A percentile compares a stretch with the other conserved stretches of the same genome.
phyloP scores from a whole-genome alignment of 805 yeast species.

The Kuraishia molischiana region DNA sequence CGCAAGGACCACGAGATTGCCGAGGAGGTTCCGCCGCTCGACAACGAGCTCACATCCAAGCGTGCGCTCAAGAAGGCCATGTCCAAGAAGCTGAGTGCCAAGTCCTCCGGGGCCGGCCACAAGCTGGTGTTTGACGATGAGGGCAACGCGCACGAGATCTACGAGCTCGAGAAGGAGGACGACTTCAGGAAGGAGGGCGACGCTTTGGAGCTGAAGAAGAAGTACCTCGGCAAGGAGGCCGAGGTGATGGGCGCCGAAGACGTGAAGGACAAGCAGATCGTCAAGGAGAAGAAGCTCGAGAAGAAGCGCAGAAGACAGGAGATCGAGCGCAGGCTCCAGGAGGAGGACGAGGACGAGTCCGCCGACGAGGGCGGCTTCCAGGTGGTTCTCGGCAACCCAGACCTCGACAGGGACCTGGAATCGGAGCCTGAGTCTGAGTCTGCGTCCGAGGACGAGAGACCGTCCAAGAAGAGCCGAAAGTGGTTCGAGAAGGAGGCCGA shows the following conservation, averaged over 20 bases:
- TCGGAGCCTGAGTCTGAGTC: too few species aligned
- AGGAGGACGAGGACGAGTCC: slow-evolving; percentile 26
- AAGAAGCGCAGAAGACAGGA: slow-evolving; percentile 87
- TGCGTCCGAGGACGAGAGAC: slow-evolving; percentile 21
- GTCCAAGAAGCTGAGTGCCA: slow-evolving; percentile 67
- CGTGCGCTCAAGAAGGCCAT: slow-evolving; percentile 79
- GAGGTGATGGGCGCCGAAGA: slow-evolving; percentile 66
- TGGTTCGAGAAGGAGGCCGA: slow-evolving; percentile 37
- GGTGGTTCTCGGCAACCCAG: slow-evolving; percentile 18
- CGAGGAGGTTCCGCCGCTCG: slow-evolving; percentile 57
- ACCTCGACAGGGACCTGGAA: slow-evolving; percentile 38
- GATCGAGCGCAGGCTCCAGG: slow-evolving; percentile 45
- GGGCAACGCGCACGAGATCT: slow-evolving; percentile 84
- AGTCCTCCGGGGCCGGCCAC: slow-evolving; percentile 57
- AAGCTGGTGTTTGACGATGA: slow-evolving; percentile 90
- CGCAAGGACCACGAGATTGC: slow-evolving; percentile 63
- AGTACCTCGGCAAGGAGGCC: slow-evolving; percentile 58
- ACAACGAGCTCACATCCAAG: slow-evolving; percentile 59
- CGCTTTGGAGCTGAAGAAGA: slow-evolving; percentile 56
- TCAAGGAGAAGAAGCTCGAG: slow-evolving; percentile 70
- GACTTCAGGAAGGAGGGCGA: slow-evolving; percentile 65
- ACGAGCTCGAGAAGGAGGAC: slow-evolving; percentile 84
- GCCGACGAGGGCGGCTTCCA: slow-evolving; percentile 20
- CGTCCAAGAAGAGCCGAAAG: slow-evolving; percentile 27
- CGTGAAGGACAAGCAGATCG: slow-evolving; percentile 65